Percentiles rank a stretch among this genome's conserved stretches.
Evolutionary conservation across 768 basidiomycete species (phyloP).

Genomic region (Krasilnikovozyma curviuscula): DNA sequence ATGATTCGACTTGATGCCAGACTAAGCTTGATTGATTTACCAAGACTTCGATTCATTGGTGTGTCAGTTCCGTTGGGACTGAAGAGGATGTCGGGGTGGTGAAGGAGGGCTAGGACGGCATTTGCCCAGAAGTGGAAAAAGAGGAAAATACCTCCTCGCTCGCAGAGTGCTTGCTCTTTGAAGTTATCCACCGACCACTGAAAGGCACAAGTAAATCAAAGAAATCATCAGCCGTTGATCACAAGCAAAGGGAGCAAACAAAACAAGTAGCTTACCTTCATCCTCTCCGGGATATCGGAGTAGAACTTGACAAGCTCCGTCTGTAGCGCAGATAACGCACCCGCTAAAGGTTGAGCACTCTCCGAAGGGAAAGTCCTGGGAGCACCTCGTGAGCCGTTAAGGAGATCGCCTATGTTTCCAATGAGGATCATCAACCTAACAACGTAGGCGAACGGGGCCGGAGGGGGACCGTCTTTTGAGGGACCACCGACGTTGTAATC

Average conservation of each 20-base stretch:
- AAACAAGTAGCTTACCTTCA: too few relatives aligned
- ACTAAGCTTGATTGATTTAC: constrained; percentile 18
- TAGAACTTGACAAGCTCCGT: constrained; percentile 20
- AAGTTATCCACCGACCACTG: constrained; percentile 24
- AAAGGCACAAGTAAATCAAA: too few relatives aligned
- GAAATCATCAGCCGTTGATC: too few relatives aligned
- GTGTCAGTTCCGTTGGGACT: constrained; percentile 22
- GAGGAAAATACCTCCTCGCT: constrained; percentile 11
- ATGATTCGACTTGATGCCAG: constrained; percentile 20
- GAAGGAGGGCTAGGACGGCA: constrained; percentile 21
- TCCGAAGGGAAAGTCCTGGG: constrained; percentile 18
- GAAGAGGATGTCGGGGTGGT: constrained; percentile 23
- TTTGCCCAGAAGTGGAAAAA: constrained; percentile 17
- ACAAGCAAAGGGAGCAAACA: too few relatives aligned
- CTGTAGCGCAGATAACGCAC: constrained; percentile 20
- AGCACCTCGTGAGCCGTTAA: constrained; percentile 22
- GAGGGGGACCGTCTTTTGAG: constrained; percentile 8
- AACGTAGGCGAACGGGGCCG: constrained; percentile 21
- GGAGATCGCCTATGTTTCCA: constrained; percentile 14
- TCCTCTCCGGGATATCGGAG: constrained; percentile 16
- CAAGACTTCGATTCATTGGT: constrained; percentile 21
- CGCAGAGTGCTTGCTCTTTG: constrained; percentile 11
- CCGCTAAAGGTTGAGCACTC: constrained; percentile 15
- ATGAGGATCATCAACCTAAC: constrained; percentile 24
- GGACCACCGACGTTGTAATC: too few relatives aligned